These are phyloP conservation scores for Schizothecium vesticola DNA, from an alignment of 495 filamentous ascomycete species.

Conservation along the genomic window DNA sequence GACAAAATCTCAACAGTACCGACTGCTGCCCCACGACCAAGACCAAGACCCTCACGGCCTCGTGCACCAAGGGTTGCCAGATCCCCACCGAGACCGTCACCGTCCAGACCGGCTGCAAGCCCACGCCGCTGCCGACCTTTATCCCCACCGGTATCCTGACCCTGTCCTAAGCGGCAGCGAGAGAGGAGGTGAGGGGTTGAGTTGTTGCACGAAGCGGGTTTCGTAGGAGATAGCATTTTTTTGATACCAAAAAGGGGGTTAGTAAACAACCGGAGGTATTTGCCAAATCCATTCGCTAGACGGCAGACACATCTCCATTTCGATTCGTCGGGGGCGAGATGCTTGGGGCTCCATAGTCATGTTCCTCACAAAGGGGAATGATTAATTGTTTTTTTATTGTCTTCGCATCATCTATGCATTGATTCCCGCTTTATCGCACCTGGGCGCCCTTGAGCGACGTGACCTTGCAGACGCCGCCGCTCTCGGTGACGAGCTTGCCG, in stretches of 20 bases:
- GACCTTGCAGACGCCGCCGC: slow-evolving; percentile 69
- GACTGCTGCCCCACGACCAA: slow-evolving; percentile 38
- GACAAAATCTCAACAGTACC: slow-evolving; percentile 14
- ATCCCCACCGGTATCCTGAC: slow-evolving; percentile 5
- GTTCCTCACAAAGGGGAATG: neutral
- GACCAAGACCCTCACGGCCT: slow-evolving; percentile 26
- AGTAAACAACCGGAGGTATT: neutral
- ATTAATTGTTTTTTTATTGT: neutral
- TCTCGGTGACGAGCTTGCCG: slow-evolving; percentile 64
- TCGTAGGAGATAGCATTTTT: neutral
- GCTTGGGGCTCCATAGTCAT: neutral
- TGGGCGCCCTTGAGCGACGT: slow-evolving; percentile 64
- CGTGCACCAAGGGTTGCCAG: slow-evolving; percentile 27
- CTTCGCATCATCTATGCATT: slow-evolving; percentile 9
- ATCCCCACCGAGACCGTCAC: slow-evolving; percentile 35
- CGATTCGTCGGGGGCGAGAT: neutral
- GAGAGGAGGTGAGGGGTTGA: neutral
- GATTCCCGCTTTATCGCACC: slow-evolving; percentile 51
- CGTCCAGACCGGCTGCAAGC: slow-evolving; percentile 33
- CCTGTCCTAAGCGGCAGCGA: neutral
- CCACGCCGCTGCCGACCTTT: neutral
- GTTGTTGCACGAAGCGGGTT: neutral
- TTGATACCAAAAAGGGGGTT: neutral
- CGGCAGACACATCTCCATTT: neutral
- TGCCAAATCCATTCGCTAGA: neutral